phyloP scores from a whole-genome alignment of 2,329 filamentous ascomycete species.

The Nothomitra cinnamomea region DNA sequence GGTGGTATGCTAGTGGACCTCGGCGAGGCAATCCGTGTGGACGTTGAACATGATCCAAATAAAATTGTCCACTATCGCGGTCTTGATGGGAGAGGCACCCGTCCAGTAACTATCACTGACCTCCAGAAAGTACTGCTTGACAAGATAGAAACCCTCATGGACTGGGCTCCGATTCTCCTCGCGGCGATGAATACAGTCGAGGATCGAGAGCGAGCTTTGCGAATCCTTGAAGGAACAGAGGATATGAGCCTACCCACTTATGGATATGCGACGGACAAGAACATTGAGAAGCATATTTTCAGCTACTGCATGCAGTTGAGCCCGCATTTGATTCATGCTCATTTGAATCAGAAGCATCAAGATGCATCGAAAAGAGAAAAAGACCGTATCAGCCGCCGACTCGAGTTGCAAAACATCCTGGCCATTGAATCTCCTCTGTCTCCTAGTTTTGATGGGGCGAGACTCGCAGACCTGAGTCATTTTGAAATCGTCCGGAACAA shows the following conservation, averaged over 20 bases:
- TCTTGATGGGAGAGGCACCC: background rate
- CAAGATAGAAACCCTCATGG: background rate
- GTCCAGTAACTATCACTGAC: background rate
- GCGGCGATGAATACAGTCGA: background rate
- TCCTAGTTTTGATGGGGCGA: background rate
- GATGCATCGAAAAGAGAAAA: background rate
- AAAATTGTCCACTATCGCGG: background rate
- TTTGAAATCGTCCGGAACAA: background rate
- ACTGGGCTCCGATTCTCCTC: background rate
- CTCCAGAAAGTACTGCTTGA: background rate
- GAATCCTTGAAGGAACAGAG: background rate
- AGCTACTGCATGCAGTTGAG: background rate
- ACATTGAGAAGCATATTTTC: background rate
- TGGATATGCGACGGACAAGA: background rate
- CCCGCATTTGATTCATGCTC: background rate
- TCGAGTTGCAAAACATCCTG: background rate
- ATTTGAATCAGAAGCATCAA: constrained; percentile 1
- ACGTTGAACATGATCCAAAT: background rate
- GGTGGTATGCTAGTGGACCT: background rate
- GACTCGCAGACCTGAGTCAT: background rate
- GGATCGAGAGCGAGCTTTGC: background rate
- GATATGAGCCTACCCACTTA: background rate
- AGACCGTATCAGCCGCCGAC: background rate
- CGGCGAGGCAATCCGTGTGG: background rate
- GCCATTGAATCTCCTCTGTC: background rate